These are phyloP conservation scores for Cercophora scortea DNA, from an alignment of 495 filamentous ascomycete species.

Conservation along the genomic window DNA sequence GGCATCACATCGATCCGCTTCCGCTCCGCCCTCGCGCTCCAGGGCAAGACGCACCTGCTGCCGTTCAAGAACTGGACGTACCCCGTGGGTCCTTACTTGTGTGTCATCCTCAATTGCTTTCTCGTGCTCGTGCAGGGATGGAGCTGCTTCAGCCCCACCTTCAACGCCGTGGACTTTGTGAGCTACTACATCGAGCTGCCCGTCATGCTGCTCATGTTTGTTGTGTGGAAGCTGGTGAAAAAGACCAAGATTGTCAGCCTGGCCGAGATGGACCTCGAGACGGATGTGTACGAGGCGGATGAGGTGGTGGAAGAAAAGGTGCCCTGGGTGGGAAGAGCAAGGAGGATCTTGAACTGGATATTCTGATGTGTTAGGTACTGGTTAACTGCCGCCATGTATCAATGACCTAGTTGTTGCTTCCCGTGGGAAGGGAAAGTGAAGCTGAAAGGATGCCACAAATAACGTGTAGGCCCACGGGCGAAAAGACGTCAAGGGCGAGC, in stretches of 20 bases:
- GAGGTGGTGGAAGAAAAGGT: background rate
- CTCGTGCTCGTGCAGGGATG: slow-evolving; percentile 55
- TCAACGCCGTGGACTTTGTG: slow-evolving; percentile 48
- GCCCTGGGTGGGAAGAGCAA: background rate
- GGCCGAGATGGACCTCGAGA: slow-evolving; percentile 47
- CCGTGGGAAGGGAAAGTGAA: too few species aligned
- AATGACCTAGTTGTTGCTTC: too few species aligned
- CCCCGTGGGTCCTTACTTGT: too few species aligned
- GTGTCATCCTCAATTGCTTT: slow-evolving; percentile 5
- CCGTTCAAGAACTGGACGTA: too few species aligned
- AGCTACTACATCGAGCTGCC: slow-evolving; percentile 53
- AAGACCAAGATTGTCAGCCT: slow-evolving; percentile 26
- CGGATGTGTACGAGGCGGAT: background rate
- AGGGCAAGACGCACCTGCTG: too few species aligned
- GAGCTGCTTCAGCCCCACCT: slow-evolving; percentile 47
- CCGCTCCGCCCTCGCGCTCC: slow-evolving; percentile 39
- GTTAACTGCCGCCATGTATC: too few species aligned
- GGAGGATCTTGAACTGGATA: background rate
- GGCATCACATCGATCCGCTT: slow-evolving; percentile 52
- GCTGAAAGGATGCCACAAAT: too few species aligned
- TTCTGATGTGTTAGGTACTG: too few species aligned
- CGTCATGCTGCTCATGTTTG: slow-evolving; percentile 48
- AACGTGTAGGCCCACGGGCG: too few species aligned
- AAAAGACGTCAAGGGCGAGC: too few species aligned
- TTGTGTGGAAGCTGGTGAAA: too few species aligned